phyloP scores from a whole-genome alignment of 2,329 filamentous ascomycete genomes.

The Hypoxylon sp. region DNA sequence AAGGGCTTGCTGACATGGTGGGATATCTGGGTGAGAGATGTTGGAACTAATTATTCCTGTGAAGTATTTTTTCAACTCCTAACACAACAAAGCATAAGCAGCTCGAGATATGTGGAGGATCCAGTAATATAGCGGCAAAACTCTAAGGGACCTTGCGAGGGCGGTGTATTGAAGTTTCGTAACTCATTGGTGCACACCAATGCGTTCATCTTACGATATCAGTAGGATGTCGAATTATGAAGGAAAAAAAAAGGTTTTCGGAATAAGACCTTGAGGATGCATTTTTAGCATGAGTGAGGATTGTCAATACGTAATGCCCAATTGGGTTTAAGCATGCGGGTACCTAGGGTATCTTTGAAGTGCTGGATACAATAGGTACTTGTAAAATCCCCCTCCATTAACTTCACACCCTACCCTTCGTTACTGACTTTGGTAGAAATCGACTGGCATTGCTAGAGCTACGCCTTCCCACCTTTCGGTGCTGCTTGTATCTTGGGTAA shows the following conservation, averaged over 20 bases:
- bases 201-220: conserved; percentile 25
- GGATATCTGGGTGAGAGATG: conserved; percentile 1
- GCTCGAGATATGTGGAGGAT: background rate
- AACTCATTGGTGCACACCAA: conserved; percentile 22
- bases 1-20: background rate
- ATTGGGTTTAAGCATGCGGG: conserved; percentile 19
- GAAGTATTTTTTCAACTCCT: background rate
- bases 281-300: background rate
- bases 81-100: background rate
- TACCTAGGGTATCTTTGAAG: background rate
- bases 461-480: background rate
- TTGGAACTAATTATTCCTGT: background rate
- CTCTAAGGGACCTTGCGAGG: conserved; percentile 7
- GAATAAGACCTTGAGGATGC: background rate
- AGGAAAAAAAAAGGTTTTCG: conserved; percentile 27
- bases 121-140: conserved; percentile 22
- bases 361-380: background rate
- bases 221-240: conserved; percentile 2
- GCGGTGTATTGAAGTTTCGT: conserved; percentile 23
- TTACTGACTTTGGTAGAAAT: background rate
- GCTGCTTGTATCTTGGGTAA: background rate
- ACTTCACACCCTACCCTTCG: conserved; percentile 11
- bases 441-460: conserved; percentile 5
- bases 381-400: conserved; percentile 25
- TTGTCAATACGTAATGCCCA: conserved; percentile 19